A percentile compares a stretch with the other conserved stretches of the same genome.
Conservation (phyloP, 257 asterid genomes). For the Fraxinus americana region DNA sequence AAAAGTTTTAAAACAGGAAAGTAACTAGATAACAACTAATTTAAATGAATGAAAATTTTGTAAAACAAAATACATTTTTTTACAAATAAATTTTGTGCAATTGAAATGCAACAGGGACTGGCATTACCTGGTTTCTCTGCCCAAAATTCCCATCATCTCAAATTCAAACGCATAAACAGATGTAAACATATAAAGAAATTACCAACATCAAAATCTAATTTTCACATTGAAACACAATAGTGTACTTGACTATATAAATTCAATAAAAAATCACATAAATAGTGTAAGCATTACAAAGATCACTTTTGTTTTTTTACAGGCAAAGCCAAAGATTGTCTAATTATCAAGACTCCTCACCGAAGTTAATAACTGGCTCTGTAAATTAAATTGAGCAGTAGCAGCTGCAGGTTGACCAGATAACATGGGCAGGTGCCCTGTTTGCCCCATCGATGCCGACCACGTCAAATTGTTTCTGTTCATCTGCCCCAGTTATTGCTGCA, state of each 20-base stretch:
- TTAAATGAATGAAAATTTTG: background rate
- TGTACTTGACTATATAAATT: too few relatives aligned
- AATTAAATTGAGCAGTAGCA: slow-evolving; percentile 68
- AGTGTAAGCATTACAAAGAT: background rate
- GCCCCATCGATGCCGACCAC: slow-evolving; percentile 78
- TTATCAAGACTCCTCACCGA: slow-evolving; percentile 50
- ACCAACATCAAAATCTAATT: too few relatives aligned
- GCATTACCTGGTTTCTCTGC: background rate
- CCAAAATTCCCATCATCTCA: too few relatives aligned
- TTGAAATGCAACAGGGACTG: background rate
- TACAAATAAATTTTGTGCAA: background rate
- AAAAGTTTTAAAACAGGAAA: background rate
- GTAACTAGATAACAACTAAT: background rate
- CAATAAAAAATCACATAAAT: background rate
- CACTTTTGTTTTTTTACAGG: too few relatives aligned
- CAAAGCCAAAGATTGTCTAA: background rate
- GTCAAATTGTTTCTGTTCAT: slow-evolving; percentile 58
- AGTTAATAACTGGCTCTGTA: slow-evolving; percentile 68
- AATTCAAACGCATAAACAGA: too few relatives aligned
- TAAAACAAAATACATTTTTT: background rate
- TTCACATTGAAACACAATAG: too few relatives aligned
- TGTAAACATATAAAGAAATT: too few relatives aligned
- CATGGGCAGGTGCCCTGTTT: slow-evolving; percentile 73
- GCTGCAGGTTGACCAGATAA: slow-evolving; percentile 70
- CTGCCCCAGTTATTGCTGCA: slow-evolving; percentile 57